phyloP scores from a whole-genome alignment of 768 basidiomycete genomes.

The Phlebiopsis gigantea region DNA sequence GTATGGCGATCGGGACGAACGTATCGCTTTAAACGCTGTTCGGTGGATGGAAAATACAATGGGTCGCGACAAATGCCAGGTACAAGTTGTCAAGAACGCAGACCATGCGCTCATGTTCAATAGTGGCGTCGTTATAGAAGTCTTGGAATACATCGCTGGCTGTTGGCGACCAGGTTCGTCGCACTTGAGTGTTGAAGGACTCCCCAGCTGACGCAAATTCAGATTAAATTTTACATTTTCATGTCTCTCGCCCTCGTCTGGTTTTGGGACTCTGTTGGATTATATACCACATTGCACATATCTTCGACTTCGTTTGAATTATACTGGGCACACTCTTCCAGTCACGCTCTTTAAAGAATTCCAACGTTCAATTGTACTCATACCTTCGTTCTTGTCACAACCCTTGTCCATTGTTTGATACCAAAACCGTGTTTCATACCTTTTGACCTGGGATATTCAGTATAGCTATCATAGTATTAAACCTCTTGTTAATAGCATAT shows the following conservation, averaged over 20 bases:
- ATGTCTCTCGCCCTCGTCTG: constrained; percentile 13
- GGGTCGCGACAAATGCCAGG: constrained; percentile 65
- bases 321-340: neutral
- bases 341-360: neutral
- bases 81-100: constrained; percentile 81
- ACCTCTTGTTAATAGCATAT: constrained; percentile 2
- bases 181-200: neutral
- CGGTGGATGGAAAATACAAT: constrained; percentile 89
- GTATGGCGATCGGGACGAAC: constrained; percentile 93
- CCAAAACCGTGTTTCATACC: neutral
- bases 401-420: constrained; percentile 1
- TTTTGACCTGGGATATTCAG: constrained; percentile 3
- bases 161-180: constrained; percentile 29
- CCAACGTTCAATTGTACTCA: neutral
- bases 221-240: constrained; percentile 1
- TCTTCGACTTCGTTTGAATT: neutral
- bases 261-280: constrained; percentile 23
- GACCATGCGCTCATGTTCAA: constrained; percentile 95
- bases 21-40: constrained; percentile 86
- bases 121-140: constrained; percentile 80
- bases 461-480: constrained; percentile 1
- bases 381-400: constrained; percentile 3
- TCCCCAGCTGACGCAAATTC: neutral
- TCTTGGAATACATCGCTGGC: constrained; percentile 63
- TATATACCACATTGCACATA: constrained; percentile 25